Percentiles rank a stretch among this genome's conserved stretches.
Conservation (phyloP, 331 rosid genomes). For the Phaseolus coccineus region DNA sequence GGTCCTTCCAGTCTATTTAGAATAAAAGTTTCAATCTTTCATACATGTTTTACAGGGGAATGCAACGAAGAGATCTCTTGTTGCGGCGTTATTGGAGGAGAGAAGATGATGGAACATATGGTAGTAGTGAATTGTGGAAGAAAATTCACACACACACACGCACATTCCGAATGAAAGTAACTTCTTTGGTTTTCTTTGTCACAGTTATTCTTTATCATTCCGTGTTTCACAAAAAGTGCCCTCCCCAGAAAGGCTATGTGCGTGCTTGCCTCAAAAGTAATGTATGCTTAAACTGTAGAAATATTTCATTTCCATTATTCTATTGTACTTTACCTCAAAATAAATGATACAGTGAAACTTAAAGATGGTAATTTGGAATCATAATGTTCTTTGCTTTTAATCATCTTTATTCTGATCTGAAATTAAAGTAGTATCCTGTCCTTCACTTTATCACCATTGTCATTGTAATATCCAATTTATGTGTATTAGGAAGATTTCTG, state of each 20-base stretch:
- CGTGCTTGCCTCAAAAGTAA: constrained; percentile 99
- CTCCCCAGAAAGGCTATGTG: constrained; percentile 72
- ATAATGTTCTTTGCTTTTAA: constrained; percentile 31
- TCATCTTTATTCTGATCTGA: constrained; percentile 42
- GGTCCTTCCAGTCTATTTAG: constrained; percentile 19
- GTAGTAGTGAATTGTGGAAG: constrained; percentile 54
- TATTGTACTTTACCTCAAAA: constrained; percentile 25
- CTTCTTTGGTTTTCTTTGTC: constrained; percentile 55
- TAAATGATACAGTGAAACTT: constrained; percentile 23
- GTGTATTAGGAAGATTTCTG: constrained; percentile 17
- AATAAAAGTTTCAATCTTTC: constrained; percentile 20
- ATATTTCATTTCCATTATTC: constrained; percentile 28
- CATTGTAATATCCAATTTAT: constrained; percentile 40
- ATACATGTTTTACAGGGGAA: constrained; percentile 68
- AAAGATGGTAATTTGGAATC: constrained; percentile 32
- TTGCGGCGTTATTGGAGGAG: constrained; percentile 93
- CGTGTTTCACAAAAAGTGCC: constrained; percentile 81
- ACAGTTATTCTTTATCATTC: constrained; percentile 93
- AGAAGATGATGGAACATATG: constrained; percentile 90
- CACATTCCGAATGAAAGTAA: constrained; percentile 49
- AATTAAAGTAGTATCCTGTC: neutral
- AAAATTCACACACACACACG: neutral
- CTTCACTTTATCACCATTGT: constrained; percentile 33
- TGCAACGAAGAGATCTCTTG: constrained; percentile 81
- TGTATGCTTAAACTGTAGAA: constrained; percentile 67